A percentile compares a stretch with the other conserved stretches of the same genome.
phyloP scores from a whole-genome alignment of 495 filamentous ascomycete species.

The Hyphodiscus hymeniophilus region DNA sequence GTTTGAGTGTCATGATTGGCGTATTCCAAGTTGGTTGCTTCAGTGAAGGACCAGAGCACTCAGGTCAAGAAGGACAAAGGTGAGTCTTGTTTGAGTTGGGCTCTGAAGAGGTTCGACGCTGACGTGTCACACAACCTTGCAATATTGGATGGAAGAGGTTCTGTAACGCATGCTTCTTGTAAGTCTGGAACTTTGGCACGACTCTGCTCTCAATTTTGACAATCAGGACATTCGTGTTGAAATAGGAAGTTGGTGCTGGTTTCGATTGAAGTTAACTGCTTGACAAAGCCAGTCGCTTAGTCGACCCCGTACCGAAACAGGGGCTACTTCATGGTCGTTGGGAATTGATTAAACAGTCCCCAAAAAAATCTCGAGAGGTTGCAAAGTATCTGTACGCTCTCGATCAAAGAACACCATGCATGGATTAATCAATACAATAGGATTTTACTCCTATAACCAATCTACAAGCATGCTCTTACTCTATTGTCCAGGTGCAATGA shows the following conservation, averaged over 20 bases:
- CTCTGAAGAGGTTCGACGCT: too few relatives aligned
- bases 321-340: too few relatives aligned
- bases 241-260: not conserved
- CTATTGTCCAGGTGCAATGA: conserved; percentile 84
- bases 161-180: too few relatives aligned
- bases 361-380: not conserved
- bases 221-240: conserved; percentile 36
- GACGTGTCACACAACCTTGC: too few relatives aligned
- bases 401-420: conserved; percentile 9
- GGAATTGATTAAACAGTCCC: too few relatives aligned
- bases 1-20: conserved; percentile 17
- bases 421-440: conserved; percentile 23
- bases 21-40: conserved; percentile 20
- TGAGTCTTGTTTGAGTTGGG: too few relatives aligned
- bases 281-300: not conserved
- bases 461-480: conserved; percentile 8
- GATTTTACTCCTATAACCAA: conserved; percentile 16
- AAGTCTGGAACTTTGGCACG: too few relatives aligned
- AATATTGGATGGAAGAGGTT: too few relatives aligned
- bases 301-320: too few relatives aligned
- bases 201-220: too few relatives aligned
- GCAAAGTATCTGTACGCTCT: conserved; percentile 6
- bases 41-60: too few relatives aligned
- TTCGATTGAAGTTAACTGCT: not conserved
- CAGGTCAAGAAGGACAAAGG: too few relatives aligned